A percentile compares a stretch with the other conserved stretches of the same genome.
phyloP scores from a whole-genome alignment of 1,284 basidiomycete species.

The Cutaneotrichosporon cutaneum region DNA sequence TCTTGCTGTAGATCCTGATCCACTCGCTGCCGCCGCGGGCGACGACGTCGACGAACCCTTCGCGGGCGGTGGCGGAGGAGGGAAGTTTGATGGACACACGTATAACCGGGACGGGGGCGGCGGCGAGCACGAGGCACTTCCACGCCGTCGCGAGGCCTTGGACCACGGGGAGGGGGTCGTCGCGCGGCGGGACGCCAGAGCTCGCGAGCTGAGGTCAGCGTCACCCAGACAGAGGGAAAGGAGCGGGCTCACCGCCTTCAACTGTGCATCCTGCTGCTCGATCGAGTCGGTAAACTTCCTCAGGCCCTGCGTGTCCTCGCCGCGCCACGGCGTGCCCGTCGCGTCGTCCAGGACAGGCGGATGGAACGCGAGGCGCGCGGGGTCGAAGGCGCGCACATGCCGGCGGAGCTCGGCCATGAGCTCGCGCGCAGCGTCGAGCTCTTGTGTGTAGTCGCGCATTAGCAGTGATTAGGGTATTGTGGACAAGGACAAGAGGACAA shows the following conservation, averaged over 20 bases:
- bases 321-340: slow-evolving; percentile 25
- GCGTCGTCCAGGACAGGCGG: slow-evolving; percentile 21
- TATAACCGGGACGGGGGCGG: slow-evolving; percentile 61
- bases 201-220: slow-evolving; percentile 13
- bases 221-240: background rate
- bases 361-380: slow-evolving; percentile 11
- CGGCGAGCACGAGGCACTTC: slow-evolving; percentile 67
- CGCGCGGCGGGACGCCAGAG: slow-evolving; percentile 21
- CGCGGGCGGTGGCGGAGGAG: slow-evolving; percentile 31
- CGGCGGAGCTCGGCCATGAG: slow-evolving; percentile 13
- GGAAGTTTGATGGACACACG: slow-evolving; percentile 19
- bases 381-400: slow-evolving; percentile 16
- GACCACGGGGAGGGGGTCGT: slow-evolving; percentile 38
- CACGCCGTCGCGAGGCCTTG: slow-evolving; percentile 58
- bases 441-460: slow-evolving; percentile 17
- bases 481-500: background rate
- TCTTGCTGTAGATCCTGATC: slow-evolving; percentile 79
- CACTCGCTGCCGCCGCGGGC: slow-evolving; percentile 69
- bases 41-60: slow-evolving; percentile 66
- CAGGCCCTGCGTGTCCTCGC: slow-evolving; percentile 32
- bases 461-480: background rate
- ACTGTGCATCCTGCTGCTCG: slow-evolving; percentile 20
- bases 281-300: slow-evolving; percentile 31
- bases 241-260: slow-evolving; percentile 24
- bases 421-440: slow-evolving; percentile 5